Evolutionary conservation across 257 asterid species (phyloP).

Genomic region (Solanum bulbocastanum): DNA sequence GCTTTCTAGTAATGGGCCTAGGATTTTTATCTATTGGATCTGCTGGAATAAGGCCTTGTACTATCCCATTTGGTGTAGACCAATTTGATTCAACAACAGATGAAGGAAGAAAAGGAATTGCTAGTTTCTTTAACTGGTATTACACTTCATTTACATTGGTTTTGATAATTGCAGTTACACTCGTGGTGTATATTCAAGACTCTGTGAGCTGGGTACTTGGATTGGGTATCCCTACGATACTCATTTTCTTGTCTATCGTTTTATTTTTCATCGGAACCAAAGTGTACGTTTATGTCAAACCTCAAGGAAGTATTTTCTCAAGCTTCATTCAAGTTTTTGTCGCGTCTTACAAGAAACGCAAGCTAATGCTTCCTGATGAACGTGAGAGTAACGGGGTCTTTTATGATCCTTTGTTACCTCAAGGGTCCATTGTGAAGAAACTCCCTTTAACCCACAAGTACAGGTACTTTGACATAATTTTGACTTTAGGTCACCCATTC

Average conservation of each 20-base stretch:
- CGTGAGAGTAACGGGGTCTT: conserved; percentile 6
- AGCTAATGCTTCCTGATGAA: background rate
- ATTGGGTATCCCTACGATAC: conserved; percentile 45
- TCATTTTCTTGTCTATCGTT: conserved; percentile 42
- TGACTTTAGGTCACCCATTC: background rate
- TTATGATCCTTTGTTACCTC: conserved; percentile 37
- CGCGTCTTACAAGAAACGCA: conserved; percentile 26
- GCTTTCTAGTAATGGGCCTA: conserved; percentile 30
- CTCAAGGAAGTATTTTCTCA: conserved; percentile 66
- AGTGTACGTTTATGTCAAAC: conserved; percentile 48
- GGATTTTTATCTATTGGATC: conserved; percentile 49
- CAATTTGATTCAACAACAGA: conserved; percentile 59
- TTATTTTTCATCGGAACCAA: conserved; percentile 49
- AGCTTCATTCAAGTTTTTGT: conserved; percentile 39
- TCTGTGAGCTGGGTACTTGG: conserved; percentile 66
- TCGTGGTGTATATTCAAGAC: conserved; percentile 73
- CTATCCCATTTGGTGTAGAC: conserved; percentile 86
- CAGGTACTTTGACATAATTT: conserved; percentile 19
- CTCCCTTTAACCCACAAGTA: conserved; percentile 35
- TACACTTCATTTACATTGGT: conserved; percentile 66
- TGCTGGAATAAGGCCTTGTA: conserved; percentile 91
- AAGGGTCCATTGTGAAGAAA: conserved; percentile 19
- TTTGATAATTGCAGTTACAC: conserved; percentile 41
- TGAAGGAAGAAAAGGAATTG: conserved; percentile 64
- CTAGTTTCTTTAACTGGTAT: conserved; percentile 88